These are phyloP conservation scores for Annulohypoxylon maeteangense DNA, from an alignment of 495 filamentous ascomycete species.

Conservation along the genomic window DNA sequence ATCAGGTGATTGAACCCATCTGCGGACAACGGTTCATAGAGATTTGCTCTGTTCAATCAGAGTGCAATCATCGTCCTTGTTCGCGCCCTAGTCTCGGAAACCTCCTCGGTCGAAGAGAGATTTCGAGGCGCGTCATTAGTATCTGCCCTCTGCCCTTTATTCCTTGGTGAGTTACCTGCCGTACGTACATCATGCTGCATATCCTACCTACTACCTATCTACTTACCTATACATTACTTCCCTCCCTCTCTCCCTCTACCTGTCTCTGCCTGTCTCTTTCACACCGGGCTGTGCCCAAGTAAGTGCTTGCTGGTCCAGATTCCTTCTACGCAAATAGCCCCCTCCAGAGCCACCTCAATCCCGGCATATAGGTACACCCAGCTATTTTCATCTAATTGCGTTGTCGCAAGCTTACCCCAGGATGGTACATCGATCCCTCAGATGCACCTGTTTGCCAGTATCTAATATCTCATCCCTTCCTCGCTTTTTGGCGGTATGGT, in stretches of 20 bases:
- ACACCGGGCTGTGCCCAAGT: conserved; percentile 21
- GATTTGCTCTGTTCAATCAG: conserved; percentile 53
- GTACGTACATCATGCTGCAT: conserved; percentile 34
- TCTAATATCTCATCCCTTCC: conserved; percentile 13
- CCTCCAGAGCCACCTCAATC: conserved; percentile 39
- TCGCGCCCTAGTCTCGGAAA: conserved; percentile 26
- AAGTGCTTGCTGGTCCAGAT: conserved; percentile 9
- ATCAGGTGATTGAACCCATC: conserved; percentile 62
- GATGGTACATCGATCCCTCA: conserved; percentile 28
- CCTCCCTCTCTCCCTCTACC: too few species aligned
- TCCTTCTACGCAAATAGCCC: conserved; percentile 33
- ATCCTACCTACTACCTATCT: not conserved
- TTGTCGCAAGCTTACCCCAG: conserved; percentile 45
- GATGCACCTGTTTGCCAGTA: conserved; percentile 28
- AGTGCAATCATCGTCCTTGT: conserved; percentile 36
- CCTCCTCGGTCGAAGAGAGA: conserved; percentile 32
- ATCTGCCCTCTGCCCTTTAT: conserved; percentile 28
- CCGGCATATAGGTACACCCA: conserved; percentile 41
- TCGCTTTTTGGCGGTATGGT: conserved; percentile 11
- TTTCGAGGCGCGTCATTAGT: conserved; percentile 44
- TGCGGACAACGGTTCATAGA: conserved; percentile 60
- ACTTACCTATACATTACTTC: too few species aligned
- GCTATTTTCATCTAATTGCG: conserved; percentile 41
- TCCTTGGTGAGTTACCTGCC: conserved; percentile 29
- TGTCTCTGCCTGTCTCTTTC: conserved; percentile 21